Evolutionary conservation across 2,329 filamentous ascomycete species (phyloP).

Genomic region (Aphanoascus verrucosus): DNA sequence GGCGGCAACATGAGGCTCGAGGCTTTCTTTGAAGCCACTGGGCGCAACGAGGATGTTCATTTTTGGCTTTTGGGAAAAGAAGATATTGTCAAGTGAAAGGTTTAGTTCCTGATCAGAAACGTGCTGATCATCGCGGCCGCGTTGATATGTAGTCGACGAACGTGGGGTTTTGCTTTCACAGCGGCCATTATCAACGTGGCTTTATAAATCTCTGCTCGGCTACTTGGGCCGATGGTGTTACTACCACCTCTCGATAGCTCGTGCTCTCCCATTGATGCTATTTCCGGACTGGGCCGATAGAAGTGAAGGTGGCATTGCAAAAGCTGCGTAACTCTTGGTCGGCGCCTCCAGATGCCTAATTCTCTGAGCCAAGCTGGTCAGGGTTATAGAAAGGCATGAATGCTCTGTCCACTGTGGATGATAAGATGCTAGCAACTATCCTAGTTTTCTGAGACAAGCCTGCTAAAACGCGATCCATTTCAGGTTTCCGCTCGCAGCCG

Average conservation of each 20-base stretch:
- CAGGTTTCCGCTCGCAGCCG: background rate
- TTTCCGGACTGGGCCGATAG: background rate
- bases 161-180: background rate
- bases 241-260: background rate
- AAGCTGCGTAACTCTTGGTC: background rate
- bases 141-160: background rate
- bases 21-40: conserved; percentile 46
- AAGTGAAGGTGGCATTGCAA: background rate
- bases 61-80: background rate
- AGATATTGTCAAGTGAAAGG: background rate
- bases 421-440: background rate
- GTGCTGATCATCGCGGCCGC: background rate
- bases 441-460: background rate
- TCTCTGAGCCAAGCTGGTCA: background rate
- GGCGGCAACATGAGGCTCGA: conserved; percentile 40
- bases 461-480: background rate
- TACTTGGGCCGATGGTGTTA: background rate
- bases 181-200: background rate
- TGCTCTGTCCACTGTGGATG: background rate
- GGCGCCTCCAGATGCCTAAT: conserved; percentile 5
- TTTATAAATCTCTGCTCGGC: background rate
- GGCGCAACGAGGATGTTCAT: conserved; percentile 40
- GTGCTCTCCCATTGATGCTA: background rate
- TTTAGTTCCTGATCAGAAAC: background rate
- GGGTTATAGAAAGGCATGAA: background rate